Evolutionary conservation across 1,284 basidiomycete genomes (phyloP), one percentile per base, ranked within the genome.

Genomic region (Ceratorhiza oryzae-sativae): DNA sequence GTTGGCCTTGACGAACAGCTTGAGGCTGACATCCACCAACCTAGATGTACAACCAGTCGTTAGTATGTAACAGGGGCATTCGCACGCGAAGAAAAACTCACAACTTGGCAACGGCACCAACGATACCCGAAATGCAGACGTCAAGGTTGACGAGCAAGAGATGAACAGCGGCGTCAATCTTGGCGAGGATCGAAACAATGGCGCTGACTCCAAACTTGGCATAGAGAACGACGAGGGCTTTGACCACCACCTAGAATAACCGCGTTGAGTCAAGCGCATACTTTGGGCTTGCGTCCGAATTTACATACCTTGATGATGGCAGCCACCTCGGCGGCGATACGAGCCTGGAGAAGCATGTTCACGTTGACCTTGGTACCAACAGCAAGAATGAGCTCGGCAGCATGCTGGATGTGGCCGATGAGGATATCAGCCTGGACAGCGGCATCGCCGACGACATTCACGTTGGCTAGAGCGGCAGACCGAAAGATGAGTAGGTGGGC

Each of bases 131-230:
- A 10, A 67, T 32, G 49, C 62, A 67, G 6, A 67, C 20, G 23
- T 36, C 27, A 12, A 67, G 48, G 34, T 67, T 55, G 23, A 27
- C 13, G 12, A 67, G 62, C 10, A 46, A 41, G 20, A 67, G 48
- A 1, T 48, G 18, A 34, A 67, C 27, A 20, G 27, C 27, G 18
- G 48, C 62, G 15, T 67, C 62, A 23, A 67, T 36, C 46, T 53
- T 27, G 20, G 49, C 62, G 9, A 39, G 55, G 9, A 67, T n/a
- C 12, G 23, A 18, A 27, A 41, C 8, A 5, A 67, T 13, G 32
- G 46, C 62, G 25, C 34, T 25, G 34, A 67, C 15, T 3, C 62
- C 62, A 32, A 67, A 55, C 62, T 67, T 67, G 62, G 27, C 6
- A 1, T 32, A 39, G 34, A 67, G 5, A 18, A 3, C 15, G 3